phyloP scores from a whole-genome alignment of 257 asterid genomes.

The Capsicum pubescens region DNA sequence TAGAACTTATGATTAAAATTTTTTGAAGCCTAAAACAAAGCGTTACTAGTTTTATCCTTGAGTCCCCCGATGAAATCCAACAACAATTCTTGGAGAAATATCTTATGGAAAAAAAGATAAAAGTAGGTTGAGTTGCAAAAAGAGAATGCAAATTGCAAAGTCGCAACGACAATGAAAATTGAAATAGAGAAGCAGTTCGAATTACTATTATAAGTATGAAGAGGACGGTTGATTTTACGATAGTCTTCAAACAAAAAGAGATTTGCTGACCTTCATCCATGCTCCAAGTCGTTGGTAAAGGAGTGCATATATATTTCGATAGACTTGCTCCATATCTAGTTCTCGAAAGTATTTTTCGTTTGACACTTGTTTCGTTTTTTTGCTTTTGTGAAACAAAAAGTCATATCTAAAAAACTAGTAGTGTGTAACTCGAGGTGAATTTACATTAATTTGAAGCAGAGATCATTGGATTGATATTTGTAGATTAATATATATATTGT shows the following conservation, averaged over 20 bases:
- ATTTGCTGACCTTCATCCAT: neutral
- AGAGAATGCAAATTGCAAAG: neutral
- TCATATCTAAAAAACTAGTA: neutral
- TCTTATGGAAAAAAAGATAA: neutral
- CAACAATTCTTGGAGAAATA: neutral
- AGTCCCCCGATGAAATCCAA: neutral
- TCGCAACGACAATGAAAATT: neutral
- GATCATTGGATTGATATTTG: neutral
- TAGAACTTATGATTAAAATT: too few species aligned
- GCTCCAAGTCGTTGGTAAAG: neutral
- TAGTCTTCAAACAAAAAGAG: neutral
- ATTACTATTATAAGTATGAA: neutral
- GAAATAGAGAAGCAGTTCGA: neutral
- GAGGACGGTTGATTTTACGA: neutral
- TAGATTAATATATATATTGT: too few species aligned
- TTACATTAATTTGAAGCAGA: neutral
- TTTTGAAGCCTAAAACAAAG: too few species aligned
- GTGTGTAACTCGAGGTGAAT: neutral
- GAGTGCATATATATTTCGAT: neutral
- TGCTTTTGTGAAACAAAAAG: neutral
- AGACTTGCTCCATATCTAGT: too few species aligned
- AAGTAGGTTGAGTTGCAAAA: neutral
- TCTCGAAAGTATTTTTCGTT: too few species aligned
- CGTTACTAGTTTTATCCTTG: too few species aligned
- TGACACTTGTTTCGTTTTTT: too few species aligned